A percentile compares a stretch with the other conserved stretches of the same genome.
phyloP scores from a whole-genome alignment of 331 rosid species.

The Malus hybrid region DNA sequence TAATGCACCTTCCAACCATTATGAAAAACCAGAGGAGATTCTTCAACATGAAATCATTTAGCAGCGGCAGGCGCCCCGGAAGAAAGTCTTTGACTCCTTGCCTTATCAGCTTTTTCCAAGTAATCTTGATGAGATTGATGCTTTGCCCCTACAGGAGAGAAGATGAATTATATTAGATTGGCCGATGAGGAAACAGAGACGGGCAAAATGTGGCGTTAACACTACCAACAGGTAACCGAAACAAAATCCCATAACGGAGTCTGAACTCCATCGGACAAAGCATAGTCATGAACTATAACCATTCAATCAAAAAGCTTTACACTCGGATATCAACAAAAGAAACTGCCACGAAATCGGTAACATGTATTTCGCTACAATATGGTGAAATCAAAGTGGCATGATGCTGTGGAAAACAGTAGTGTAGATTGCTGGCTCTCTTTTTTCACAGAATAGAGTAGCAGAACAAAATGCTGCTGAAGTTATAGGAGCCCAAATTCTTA shows the following conservation, averaged over 20 bases:
- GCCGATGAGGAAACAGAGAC: background rate
- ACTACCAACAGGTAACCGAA: background rate
- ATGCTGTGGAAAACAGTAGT: background rate
- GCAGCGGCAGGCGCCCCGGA: constrained; percentile 49
- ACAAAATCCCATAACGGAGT: background rate
- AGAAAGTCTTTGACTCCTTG: constrained; percentile 83
- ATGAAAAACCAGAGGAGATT: constrained; percentile 9
- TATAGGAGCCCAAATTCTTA: background rate
- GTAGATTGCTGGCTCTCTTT: background rate
- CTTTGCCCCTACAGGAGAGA: constrained; percentile 49
- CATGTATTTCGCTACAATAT: background rate
- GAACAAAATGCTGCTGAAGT: background rate
- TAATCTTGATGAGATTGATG: constrained; percentile 96
- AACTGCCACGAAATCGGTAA: background rate
- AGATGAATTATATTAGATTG: constrained; percentile 3
- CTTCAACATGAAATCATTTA: constrained; percentile 35
- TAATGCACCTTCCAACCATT: background rate
- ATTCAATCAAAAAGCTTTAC: background rate
- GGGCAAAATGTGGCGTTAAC: background rate
- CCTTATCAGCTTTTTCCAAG: constrained; percentile 87
- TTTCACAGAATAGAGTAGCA: background rate
- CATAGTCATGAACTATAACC: background rate
- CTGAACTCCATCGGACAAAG: background rate
- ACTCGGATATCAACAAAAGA: background rate
- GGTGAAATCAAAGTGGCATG: background rate